These are phyloP conservation scores for Microdochium paspali DNA, from an alignment of 2,329 filamentous ascomycete species.

Conservation along the genomic window DNA sequence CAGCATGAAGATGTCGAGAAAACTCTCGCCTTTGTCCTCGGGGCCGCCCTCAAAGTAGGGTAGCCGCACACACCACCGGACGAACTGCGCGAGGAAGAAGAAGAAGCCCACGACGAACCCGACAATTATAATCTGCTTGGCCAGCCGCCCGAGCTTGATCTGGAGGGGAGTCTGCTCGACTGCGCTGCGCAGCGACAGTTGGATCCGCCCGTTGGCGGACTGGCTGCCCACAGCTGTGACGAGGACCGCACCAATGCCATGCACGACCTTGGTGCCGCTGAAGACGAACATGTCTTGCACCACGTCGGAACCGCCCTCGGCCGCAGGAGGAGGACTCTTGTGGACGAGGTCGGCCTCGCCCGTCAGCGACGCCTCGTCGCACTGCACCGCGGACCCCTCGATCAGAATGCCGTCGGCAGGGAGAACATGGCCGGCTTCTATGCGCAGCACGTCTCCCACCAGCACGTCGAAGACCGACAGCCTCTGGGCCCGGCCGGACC, in stretches of 20 bases:
- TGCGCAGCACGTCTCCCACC: slow-evolving; percentile 55
- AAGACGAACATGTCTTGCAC: slow-evolving; percentile 55
- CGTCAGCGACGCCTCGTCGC: slow-evolving; percentile 61
- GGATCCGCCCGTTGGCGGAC: slow-evolving; percentile 44
- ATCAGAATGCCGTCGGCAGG: slow-evolving; percentile 60
- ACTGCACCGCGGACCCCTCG: slow-evolving; percentile 53
- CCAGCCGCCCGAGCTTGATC: slow-evolving; percentile 40
- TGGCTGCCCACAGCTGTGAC: slow-evolving; percentile 45
- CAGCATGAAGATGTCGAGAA: slow-evolving; percentile 53
- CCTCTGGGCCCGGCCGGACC: slow-evolving; percentile 52
- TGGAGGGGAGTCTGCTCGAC: slow-evolving; percentile 43
- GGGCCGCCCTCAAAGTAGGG: slow-evolving; percentile 35
- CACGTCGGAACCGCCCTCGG: slow-evolving; percentile 44
- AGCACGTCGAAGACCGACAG: slow-evolving; percentile 55
- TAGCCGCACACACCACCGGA: slow-evolving; percentile 62
- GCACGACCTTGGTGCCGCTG: slow-evolving; percentile 45
- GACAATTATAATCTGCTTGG: slow-evolving; percentile 39
- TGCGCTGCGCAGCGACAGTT: slow-evolving; percentile 44
- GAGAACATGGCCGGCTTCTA: slow-evolving; percentile 58
- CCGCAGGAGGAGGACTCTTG: slow-evolving; percentile 49
- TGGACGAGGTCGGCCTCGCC: slow-evolving; percentile 62
- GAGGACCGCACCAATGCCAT: slow-evolving; percentile 43
- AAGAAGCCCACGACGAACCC: slow-evolving; percentile 59
- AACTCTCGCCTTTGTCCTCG: slow-evolving; percentile 50
- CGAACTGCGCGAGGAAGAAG: slow-evolving; percentile 70